Evolutionary conservation across 1,284 basidiomycete genomes (phyloP).

Genomic region (Heliocybe sulcata): DNA sequence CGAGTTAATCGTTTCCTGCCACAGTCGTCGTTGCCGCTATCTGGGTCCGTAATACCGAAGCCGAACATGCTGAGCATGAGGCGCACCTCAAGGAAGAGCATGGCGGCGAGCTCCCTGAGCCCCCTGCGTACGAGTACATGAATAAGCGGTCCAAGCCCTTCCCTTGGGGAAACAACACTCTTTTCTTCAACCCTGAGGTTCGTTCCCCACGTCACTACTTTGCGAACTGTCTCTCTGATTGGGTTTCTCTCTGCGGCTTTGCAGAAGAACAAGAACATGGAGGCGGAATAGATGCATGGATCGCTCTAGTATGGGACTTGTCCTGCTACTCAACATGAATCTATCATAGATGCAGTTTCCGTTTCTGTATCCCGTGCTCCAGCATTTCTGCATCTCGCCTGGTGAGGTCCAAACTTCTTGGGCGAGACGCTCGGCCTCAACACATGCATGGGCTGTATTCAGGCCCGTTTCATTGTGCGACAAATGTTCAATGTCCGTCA

Average conservation of each 20-base stretch:
- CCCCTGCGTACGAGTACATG: conserved; percentile 69
- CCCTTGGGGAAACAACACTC: conserved; percentile 76
- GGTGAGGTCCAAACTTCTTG: no score
- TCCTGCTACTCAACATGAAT: not conserved
- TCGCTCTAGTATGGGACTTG: not conserved
- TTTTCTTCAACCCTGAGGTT: conserved; percentile 77
- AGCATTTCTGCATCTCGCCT: no score
- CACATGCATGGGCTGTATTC: no score
- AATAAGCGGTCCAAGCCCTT: conserved; percentile 71
- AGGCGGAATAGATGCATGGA: not conserved
- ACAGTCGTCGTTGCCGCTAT: conserved; percentile 57
- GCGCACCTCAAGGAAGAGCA: conserved; percentile 72
- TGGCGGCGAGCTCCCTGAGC: conserved; percentile 64
- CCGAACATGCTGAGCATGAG: conserved; percentile 66
- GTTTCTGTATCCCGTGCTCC: no score
- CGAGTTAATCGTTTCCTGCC: conserved; percentile 6
- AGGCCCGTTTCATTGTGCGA: no score
- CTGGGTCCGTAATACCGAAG: conserved; percentile 74
- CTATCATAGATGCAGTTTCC: not conserved
- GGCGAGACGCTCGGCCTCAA: no score
- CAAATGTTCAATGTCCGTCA: no score
- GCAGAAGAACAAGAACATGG: conserved; percentile 60
- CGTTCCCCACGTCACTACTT: conserved; percentile 14
- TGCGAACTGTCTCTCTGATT: not conserved
- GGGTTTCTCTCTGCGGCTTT: conserved; percentile 2